Conservation (phyloP, 345 rosid genomes). For the Tarenaya hassleriana region DNA sequence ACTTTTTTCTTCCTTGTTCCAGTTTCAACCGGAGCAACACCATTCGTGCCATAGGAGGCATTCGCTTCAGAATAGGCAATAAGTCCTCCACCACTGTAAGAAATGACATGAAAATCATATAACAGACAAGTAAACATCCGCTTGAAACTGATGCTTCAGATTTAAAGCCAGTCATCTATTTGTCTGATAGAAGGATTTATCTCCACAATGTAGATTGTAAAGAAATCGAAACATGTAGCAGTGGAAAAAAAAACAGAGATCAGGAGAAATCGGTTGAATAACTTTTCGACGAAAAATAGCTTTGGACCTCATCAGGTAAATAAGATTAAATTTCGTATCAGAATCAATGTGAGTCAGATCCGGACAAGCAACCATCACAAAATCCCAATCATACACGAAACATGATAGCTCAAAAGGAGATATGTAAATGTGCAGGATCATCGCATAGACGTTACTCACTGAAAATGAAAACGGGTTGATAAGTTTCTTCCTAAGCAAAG, state of each 20-base stretch:
- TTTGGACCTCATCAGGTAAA: background rate
- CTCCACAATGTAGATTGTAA: conserved; percentile 8
- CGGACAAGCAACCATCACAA: too few relatives aligned
- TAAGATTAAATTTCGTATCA: background rate
- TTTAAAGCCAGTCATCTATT: background rate
- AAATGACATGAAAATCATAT: background rate
- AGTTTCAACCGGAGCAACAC: conserved; percentile 15
- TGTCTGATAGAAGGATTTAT: background rate
- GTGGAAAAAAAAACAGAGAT: conserved; percentile 19
- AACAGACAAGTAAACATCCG: too few relatives aligned
- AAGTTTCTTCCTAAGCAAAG: too few relatives aligned
- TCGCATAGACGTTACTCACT: too few relatives aligned
- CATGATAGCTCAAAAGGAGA: background rate
- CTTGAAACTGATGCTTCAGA: background rate
- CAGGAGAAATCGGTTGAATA: conserved; percentile 10
- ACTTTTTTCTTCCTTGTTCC: conserved; percentile 53
- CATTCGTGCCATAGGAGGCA: conserved; percentile 27
- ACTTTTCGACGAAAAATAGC: background rate
- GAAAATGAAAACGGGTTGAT: too few relatives aligned
- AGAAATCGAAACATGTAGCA: background rate
- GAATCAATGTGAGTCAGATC: conserved; percentile 1
- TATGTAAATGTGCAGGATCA: too few relatives aligned
- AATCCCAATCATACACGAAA: background rate
- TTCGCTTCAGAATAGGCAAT: conserved; percentile 77
- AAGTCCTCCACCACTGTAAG: conserved; percentile 75